Conservation (phyloP, 306 rosid genomes). For the Vigna angularis region DNA sequence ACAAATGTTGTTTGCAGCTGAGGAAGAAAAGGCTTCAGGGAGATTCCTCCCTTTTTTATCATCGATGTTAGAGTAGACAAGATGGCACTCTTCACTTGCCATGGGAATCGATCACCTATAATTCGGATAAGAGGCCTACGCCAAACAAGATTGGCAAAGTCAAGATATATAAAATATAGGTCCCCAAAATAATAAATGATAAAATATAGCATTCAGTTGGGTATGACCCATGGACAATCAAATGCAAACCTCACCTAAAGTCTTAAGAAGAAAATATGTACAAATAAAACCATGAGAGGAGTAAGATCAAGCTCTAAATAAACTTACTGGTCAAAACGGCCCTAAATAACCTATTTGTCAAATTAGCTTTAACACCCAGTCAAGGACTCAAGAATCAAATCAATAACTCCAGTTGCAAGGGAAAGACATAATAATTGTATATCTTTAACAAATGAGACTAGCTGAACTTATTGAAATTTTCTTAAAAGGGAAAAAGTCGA, state of each 20-base stretch:
- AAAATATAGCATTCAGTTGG: conserved; percentile 13
- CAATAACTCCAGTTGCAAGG: not conserved
- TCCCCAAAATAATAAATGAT: not conserved
- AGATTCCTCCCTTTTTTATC: conserved; percentile 87
- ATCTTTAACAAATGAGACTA: not conserved
- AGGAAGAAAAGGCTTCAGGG: conserved; percentile 96
- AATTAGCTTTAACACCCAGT: conserved; percentile 5
- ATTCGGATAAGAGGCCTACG: conserved; percentile 97
- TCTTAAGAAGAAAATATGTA: no score
- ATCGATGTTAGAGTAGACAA: conserved; percentile 83
- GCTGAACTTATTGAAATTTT: not conserved
- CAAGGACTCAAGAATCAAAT: not conserved
- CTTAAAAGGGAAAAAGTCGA: conserved; percentile 1
- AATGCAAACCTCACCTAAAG: no score
- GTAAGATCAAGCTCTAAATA: conserved; percentile 1
- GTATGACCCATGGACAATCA: not conserved
- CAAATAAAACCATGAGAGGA: not conserved
- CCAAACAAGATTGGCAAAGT: conserved; percentile 41
- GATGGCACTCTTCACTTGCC: conserved; percentile 99
- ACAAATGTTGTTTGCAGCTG: conserved; percentile 99
- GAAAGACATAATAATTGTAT: conserved; percentile 6
- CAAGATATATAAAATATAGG: conserved; percentile 42
- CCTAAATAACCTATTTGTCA: not conserved
- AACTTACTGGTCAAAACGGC: not conserved
- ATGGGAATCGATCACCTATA: conserved; percentile 96